Percentiles rank a stretch among this genome's conserved stretches.
Evolutionary conservation across 2,329 filamentous ascomycete genomes (phyloP).

Genomic region (Cercospora beticola): DNA sequence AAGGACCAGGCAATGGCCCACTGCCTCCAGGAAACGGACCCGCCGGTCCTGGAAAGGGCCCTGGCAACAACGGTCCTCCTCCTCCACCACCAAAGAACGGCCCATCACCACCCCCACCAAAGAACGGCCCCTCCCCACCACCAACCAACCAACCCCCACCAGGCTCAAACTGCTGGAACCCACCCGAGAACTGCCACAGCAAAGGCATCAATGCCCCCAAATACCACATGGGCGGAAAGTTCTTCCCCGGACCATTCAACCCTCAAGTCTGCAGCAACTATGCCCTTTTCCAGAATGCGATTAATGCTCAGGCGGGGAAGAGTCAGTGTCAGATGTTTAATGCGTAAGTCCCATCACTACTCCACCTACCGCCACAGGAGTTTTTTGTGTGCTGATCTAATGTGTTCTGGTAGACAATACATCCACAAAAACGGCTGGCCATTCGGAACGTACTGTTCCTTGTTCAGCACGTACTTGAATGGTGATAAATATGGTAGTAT

Average conservation of each 20-base stretch:
- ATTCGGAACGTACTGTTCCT: conserved; percentile 31
- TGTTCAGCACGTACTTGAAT: conserved; percentile 26
- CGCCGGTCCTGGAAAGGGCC: neutral
- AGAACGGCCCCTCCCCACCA: conserved; percentile 5
- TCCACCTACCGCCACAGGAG: too few species aligned
- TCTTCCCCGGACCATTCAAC: conserved; percentile 35
- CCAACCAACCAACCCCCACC: conserved; percentile 10
- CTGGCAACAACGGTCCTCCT: neutral
- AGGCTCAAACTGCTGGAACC: neutral
- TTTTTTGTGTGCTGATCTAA: neutral
- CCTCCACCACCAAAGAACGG: neutral
- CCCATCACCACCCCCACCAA: neutral
- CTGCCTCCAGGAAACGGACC: neutral
- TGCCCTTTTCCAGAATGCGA: conserved; percentile 26
- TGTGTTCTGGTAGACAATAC: conserved; percentile 2
- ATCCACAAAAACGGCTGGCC: conserved; percentile 31
- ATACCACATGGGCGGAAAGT: conserved; percentile 28
- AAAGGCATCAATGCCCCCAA: conserved; percentile 26
- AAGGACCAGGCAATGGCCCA: neutral
- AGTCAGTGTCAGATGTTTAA: conserved; percentile 33
- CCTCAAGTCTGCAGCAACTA: conserved; percentile 33
- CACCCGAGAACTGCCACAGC: conserved; percentile 21
- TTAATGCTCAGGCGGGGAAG: conserved; percentile 18
- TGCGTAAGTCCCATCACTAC: conserved; percentile 17
- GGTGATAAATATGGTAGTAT: conserved; percentile 23